Evolutionary conservation across 129 eudicot species (phyloP), one percentile per base, ranked within the genome.

Genomic region (Deinandra increscens): DNA sequence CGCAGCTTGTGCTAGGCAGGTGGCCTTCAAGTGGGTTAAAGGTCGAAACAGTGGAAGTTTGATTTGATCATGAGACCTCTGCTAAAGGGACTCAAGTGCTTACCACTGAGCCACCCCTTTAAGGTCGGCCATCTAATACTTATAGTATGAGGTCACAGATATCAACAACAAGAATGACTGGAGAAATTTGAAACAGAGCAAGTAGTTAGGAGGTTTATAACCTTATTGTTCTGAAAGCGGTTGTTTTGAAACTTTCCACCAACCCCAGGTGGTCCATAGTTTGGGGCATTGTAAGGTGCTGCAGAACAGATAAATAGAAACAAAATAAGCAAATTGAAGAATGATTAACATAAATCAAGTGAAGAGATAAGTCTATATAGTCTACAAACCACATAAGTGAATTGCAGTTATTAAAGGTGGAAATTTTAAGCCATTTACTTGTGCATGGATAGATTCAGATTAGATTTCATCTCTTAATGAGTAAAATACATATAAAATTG

Each of bases 241-340:
- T 70, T 77, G 75, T 81, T 85, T 72, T 78, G 95, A 74, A 83
- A 87, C 76, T 82, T 93, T 37, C 85, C 88, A 72, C 84, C 90
- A 56, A 42, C 88, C 39, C 90, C 90, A 45, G 59, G 38, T 48
- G 80, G 48, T 60, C 75, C 75, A n/a, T 76, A 69, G 34, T 60
- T 76, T 23, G 80, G 75, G 38, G 10, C 70, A 84, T 83, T 78
- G 81, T 85, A 81, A 17, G 81, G 84, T 33, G 81, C 83, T 72
- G 86, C 63, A 55, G 49, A 77, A 76, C 62, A 60, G 33, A 48
- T 7, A 46, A 59, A 70, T 13, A 48, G 23, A 49, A 42, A 44
- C 18, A 58, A 70, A 75, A 36, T 56, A 51, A 48, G 75, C 11
- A 60, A 14, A 60, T 13, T 3, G 4, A 23, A 22, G 9, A 22